Conservation (phyloP, 2,329 filamentous ascomycete species). For the Colletotrichum trifolii region DNA sequence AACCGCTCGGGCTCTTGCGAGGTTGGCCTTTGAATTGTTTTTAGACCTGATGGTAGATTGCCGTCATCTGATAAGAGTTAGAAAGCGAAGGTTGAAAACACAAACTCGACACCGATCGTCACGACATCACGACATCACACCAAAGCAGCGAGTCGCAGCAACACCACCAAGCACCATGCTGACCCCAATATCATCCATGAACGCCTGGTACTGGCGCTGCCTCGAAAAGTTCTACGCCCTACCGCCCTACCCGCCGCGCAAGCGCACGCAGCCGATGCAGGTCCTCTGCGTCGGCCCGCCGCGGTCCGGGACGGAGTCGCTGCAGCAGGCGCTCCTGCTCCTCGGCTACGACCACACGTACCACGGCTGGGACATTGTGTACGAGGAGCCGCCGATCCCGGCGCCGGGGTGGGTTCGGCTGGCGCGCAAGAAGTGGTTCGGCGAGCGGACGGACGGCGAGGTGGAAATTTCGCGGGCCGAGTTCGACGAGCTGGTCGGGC, state of each 20-base stretch:
- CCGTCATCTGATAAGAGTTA: too few species aligned
- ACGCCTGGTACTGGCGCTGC: conserved; percentile 33
- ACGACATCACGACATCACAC: too few species aligned
- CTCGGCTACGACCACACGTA: conserved; percentile 48
- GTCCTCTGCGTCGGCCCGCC: conserved; percentile 48
- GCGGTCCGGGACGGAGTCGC: conserved; percentile 48
- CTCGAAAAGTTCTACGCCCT: conserved; percentile 37
- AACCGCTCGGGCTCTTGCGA: too few species aligned
- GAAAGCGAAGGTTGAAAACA: too few species aligned
- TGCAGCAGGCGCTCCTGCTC: conserved; percentile 45
- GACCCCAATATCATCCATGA: conserved; percentile 25
- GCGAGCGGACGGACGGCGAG: conserved; percentile 14
- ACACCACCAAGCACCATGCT: not conserved
- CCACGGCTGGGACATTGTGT: conserved; percentile 48
- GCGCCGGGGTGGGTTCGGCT: conserved; percentile 41
- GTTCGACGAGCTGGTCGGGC: conserved; percentile 44
- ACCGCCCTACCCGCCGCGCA: conserved; percentile 39
- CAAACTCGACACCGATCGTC: too few species aligned
- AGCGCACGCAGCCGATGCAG: conserved; percentile 47
- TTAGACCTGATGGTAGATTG: too few species aligned
- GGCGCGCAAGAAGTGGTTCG: conserved; percentile 43
- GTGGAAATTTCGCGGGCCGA: conserved; percentile 32
- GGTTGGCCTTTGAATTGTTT: too few species aligned
- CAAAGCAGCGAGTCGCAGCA: too few species aligned
- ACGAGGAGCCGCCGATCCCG: conserved; percentile 41